Evolutionary conservation across 2,329 filamentous ascomycete species (phyloP).

Genomic region (Mycosphaerelloides madeirae): DNA sequence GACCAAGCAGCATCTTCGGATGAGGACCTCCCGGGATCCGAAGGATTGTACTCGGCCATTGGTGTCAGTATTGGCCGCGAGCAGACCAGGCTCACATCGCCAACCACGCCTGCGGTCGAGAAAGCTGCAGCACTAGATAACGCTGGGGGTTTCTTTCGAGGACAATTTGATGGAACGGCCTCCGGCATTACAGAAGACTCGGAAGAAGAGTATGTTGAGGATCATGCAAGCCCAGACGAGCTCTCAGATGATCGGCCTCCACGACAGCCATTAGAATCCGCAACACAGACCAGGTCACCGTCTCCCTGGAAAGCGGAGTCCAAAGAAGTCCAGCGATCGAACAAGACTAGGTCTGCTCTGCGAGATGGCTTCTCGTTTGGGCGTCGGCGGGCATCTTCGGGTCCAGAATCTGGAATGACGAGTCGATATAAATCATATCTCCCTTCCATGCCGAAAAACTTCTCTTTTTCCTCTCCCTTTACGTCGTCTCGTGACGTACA

Average conservation of each 20-base stretch:
- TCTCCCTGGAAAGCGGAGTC: slow-evolving; percentile 44
- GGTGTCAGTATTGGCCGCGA: slow-evolving; percentile 56
- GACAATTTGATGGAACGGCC: slow-evolving; percentile 13
- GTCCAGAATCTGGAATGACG: slow-evolving; percentile 27
- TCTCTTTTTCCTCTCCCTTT: slow-evolving; percentile 26
- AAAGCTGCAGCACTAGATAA: slow-evolving; percentile 54
- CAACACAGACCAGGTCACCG: slow-evolving; percentile 31
- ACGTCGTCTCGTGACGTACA: slow-evolving; percentile 10
- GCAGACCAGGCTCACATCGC: slow-evolving; percentile 54
- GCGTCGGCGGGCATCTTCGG: slow-evolving; percentile 38
- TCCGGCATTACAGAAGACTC: neutral
- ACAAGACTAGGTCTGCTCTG: slow-evolving; percentile 35
- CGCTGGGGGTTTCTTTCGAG: slow-evolving; percentile 43
- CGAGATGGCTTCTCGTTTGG: slow-evolving; percentile 36
- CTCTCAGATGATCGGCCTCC: neutral
- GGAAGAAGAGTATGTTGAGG: slow-evolving; percentile 2
- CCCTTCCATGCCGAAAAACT: slow-evolving; percentile 28
- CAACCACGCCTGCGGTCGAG: slow-evolving; percentile 54
- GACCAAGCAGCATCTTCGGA: slow-evolving; percentile 42
- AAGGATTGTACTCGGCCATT: slow-evolving; percentile 41
- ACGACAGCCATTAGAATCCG: no score
- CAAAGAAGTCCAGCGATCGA: slow-evolving; percentile 33
- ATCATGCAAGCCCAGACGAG: slow-evolving; percentile 1
- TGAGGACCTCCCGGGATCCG: slow-evolving; percentile 33
- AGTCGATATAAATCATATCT: slow-evolving; percentile 27